Conservation (phyloP, 1,284 basidiomycete genomes). For the Mycena sp. region DNA sequence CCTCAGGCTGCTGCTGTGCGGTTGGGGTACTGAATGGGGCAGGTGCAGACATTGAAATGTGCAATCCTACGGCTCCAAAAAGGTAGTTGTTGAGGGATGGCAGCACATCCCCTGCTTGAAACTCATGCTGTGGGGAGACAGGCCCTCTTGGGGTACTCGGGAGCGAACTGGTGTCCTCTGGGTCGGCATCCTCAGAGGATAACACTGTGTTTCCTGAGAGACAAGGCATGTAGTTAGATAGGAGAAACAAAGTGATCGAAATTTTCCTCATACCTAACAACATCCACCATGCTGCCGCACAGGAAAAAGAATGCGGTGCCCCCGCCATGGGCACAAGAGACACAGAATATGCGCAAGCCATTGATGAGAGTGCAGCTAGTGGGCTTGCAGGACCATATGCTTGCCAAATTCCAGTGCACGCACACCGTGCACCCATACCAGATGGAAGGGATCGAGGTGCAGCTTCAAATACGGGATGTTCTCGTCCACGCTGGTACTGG, state of each 20-base stretch:
- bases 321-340: not conserved
- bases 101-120: too few species aligned
- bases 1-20: not conserved
- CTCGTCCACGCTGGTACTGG: too few species aligned
- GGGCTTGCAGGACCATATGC: constrained; percentile 21
- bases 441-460: constrained; percentile 33
- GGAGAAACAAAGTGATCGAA: not conserved
- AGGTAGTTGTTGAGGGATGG: not conserved
- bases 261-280: not conserved
- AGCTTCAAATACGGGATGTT: constrained; percentile 38
- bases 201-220: too few species aligned
- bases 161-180: too few species aligned
- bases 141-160: too few species aligned
- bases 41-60: too few species aligned
- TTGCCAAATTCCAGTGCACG: constrained; percentile 24
- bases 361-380: constrained; percentile 21
- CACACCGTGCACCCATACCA: constrained; percentile 26
- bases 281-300: too few species aligned
- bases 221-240: too few species aligned
- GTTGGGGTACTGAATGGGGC: too few species aligned
- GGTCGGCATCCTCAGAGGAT: too few species aligned
- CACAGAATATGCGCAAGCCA: not conserved
- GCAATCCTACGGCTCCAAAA: not conserved
- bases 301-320: not conserved
- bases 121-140: too few species aligned